Base-by-base conservation (phyloP, 305 asterid species). In the Plantago rigida region DNA sequence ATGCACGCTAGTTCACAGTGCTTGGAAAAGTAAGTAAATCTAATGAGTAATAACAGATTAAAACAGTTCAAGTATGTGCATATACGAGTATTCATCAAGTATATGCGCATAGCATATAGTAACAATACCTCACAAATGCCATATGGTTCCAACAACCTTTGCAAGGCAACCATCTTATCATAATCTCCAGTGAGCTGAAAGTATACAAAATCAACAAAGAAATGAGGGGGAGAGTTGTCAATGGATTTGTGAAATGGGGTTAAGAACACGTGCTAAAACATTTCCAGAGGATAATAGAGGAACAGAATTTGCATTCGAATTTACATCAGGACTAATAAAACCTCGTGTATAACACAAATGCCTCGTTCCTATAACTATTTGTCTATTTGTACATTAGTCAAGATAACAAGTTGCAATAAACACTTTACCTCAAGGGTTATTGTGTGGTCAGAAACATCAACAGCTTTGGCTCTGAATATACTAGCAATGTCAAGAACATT, bases 401-500 rank as follows among this genome's bases (percentile, higher is more conserved):
- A 29, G 5, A 29, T 48, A 48, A 22, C 31, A 17, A 17, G 19
- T 17, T 17, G 19, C 19, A 17, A 17, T 17, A 17, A 17, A 17
- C 13, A 68, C 54, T 24, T 56, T 73, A 83, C 97, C 97, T 87
- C 93, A 4, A 89, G 96, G 65, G 96, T 89, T 52, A 87, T 83
- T 56, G 96, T 89, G 77, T 87, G 97, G 75, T 85, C 95, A 68
- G 96, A 89, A 64, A 89, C 94, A 72, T 89, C 95, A 72, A 87
- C 90, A 65, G 97, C 94, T 76, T 83, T 89, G 60, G 97, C 97
- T 75, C 97, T 82, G 75, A 89, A 89, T 72, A 89, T 89, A 79
- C 97, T 89, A 36, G 97, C 97, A 70, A 89, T 89, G 67, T 87
- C 97, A 46, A 89, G 97, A 72, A 89, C 96, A 73, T 78, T 83